Evolutionary conservation across 176 grass and related monocot genomes (phyloP), one percentile per base, ranked within the genome.

Genomic region (Carex kokanica): DNA sequence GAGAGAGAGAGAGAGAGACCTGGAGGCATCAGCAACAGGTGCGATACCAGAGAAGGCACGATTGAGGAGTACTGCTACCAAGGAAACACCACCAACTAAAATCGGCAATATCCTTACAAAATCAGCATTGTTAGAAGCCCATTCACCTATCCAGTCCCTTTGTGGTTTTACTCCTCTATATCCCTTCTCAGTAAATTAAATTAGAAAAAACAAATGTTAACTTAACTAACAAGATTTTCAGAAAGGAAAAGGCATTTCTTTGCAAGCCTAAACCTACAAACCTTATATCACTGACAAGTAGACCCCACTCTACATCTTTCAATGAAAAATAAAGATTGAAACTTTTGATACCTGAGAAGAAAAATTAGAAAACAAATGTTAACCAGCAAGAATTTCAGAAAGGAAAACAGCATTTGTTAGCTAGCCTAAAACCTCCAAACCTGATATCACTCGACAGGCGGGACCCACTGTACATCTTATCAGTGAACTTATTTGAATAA

Each of bases 31-130:
- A 1, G 95, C 57, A 25, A 98, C 90, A 18, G 91, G 84, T 5
- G 95, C 92, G 29, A 98, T 93, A 80, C 92, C 87, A 12, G 90
- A 98, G 34, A 98, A 83, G 23, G 89, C 69, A 0, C 92, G 91
- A 79, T 98, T 98, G 71, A 95, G 85, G 75, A 98, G 92, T 2
- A 93, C 95, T 4, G 86, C 92, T 23, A 98, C 84, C 25, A 98
- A 90, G 20, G 92, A 91, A 17, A 83, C 62, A 36, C 95, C 86
- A 36, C 92, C 95, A 68, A 90, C 60, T 32, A 91, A 71, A 56
- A 98, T 95, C 12, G 95, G 92, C 36, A 93, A 56, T 72, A 88
- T 86, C 3, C 92, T 89, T 18, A 95, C 89, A 0, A 91, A 83
- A 18, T 84, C 90, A 81, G 95, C 93, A 83, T 98, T 98, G 25